These are phyloP conservation scores for Ogataea trehalophila DNA, from an alignment of 805 yeast genomes.

Conservation along the genomic window DNA sequence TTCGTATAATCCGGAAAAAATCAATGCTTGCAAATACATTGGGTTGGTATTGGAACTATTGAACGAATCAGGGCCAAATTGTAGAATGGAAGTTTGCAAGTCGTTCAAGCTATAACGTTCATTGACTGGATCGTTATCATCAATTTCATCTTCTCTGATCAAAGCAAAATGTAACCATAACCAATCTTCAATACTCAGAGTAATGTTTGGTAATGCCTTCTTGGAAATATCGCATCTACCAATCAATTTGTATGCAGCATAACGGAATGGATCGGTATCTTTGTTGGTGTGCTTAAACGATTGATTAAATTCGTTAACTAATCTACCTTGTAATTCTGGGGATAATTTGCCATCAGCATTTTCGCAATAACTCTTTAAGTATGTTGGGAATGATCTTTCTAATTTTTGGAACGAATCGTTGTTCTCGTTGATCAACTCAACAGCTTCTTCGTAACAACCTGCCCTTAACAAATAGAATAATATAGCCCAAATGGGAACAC, in stretches of 20 bases:
- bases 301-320: conserved; percentile 78
- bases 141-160: conserved; percentile 49
- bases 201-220: conserved; percentile 59
- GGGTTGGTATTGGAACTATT: conserved; percentile 60
- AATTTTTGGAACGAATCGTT: conserved; percentile 74
- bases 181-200: conserved; percentile 91
- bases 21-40: conserved; percentile 66
- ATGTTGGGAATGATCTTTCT: conserved; percentile 79
- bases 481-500: conserved; percentile 91
- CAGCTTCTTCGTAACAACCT: conserved; percentile 76
- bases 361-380: conserved; percentile 64
- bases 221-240: conserved; percentile 82
- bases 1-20: conserved; percentile 78
- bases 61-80: conserved; percentile 71
- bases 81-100: conserved; percentile 64
- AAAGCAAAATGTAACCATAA: conserved; percentile 87
- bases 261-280: conserved; percentile 82
- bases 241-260: conserved; percentile 82
- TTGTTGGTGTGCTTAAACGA: conserved; percentile 61
- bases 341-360: conserved; percentile 53
- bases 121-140: conserved; percentile 40
- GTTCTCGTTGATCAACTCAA: conserved; percentile 58
- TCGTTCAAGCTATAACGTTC: conserved; percentile 72
- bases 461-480: conserved; percentile 80
- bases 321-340: conserved; percentile 59